Evolutionary conservation across 306 rosid genomes (phyloP), one percentile per base, ranked within the genome.

Genomic region (Lupinus albus): DNA sequence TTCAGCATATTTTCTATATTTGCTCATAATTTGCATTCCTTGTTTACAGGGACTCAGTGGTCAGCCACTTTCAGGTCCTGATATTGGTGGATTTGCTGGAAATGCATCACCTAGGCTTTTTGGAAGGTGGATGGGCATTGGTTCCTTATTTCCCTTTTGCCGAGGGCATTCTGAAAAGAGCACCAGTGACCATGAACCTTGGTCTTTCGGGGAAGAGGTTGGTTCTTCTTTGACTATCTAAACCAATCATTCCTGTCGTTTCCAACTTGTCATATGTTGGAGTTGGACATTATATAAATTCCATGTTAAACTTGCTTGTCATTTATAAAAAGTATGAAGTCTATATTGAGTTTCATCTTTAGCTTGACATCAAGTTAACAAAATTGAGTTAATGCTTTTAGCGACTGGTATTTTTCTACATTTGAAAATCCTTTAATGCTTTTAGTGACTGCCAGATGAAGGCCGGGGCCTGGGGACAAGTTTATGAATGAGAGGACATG

Each of bases 171-270:
- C 98, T 76, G 98, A 89, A 78, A 52, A 41, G 0, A 80, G 68
- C 68, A 89, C 95, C 32, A 28, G 59, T 54, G 96, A 92, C 68
- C 98, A 92, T 42, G 92, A 87, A 67, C 98, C 98, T 14, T 92
- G 98, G 98, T 87, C 98, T 61, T 92, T 92, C 11, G 96, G 98
- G 56, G 85, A 83, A 82, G 95, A 89, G 96, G 98, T 92, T 73
- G 78, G 87, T 76, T 64, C 38, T 61, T 60, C 63, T 64, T 64
- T 58, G 51, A 61, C 73, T 48, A 58, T 61, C 69, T 61, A 71
- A 69, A 42, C 33, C 16, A 32, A 32, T 30, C 50, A 21, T 39
- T 56, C 57, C 65, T 21, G 14, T 70, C 15, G 8, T 68, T 78
- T 75, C 56, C 54, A 67, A 66, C 54, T 56, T 50, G 38, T 41